phyloP scores from a whole-genome alignment of 345 rosid species.

The Eucalyptus regnans region DNA sequence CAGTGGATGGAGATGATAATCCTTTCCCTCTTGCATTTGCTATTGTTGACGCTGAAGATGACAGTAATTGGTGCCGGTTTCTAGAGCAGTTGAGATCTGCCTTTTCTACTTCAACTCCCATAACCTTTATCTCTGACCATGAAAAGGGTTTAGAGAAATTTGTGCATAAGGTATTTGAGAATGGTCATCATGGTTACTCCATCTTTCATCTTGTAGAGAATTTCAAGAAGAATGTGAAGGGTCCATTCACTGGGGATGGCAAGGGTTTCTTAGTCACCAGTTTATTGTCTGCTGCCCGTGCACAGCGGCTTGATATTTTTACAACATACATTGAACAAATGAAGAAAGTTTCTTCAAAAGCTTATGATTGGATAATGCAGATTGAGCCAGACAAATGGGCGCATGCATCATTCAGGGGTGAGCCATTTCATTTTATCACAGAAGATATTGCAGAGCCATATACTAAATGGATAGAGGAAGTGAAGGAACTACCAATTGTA shows the following conservation, averaged over 20 bases:
- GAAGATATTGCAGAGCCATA: constrained; percentile 48
- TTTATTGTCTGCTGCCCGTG: constrained; percentile 67
- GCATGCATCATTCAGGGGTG: constrained; percentile 58
- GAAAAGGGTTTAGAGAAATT: constrained; percentile 49
- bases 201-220: constrained; percentile 64
- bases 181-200: constrained; percentile 60
- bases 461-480: constrained; percentile 63
- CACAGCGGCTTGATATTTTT: constrained; percentile 51
- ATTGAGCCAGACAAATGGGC: constrained; percentile 65
- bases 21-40: constrained; percentile 74
- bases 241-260: constrained; percentile 83
- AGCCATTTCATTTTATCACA: constrained; percentile 48
- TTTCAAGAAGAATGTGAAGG: constrained; percentile 55
- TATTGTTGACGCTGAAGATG: constrained; percentile 63
- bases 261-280: constrained; percentile 50
- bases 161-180: constrained; percentile 58
- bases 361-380: constrained; percentile 82
- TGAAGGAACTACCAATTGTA: constrained; percentile 53
- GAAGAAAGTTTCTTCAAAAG: constrained; percentile 46
- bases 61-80: constrained; percentile 82
- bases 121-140: constrained; percentile 75
- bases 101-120: constrained; percentile 30
- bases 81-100: constrained; percentile 53
- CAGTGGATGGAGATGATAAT: constrained; percentile 76
- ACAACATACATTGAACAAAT: constrained; percentile 46